Conservation (phyloP, 2,329 filamentous ascomycete genomes). For the Colletotrichum aenigma region DNA sequence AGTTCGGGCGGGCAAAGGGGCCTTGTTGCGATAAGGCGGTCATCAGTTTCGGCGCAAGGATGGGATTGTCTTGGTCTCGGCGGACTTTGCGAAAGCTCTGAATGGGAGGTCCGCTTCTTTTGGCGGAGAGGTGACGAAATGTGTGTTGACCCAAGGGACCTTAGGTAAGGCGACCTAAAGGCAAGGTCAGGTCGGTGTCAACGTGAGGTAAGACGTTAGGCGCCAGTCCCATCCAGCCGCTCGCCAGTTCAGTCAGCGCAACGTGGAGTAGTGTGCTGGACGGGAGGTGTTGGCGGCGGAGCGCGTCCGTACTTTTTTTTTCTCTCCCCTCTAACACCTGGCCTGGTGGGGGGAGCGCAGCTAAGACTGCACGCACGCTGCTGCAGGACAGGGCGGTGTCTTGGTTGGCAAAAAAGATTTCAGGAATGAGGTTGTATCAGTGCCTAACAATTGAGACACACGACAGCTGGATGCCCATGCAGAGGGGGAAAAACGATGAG, state of each 20-base stretch:
- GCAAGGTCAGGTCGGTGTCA: not conserved
- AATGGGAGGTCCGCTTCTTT: slow-evolving; percentile 17
- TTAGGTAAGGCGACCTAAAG: slow-evolving; percentile 10
- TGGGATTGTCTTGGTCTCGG: slow-evolving; percentile 13
- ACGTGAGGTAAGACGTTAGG: not conserved
- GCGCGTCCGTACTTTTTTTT: slow-evolving; percentile 1
- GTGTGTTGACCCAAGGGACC: not conserved
- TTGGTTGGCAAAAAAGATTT: not conserved
- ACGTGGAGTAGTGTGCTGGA: not conserved
- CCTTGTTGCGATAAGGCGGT: slow-evolving; percentile 15
- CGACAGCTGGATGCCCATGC: not conserved
- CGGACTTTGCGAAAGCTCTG: slow-evolving; percentile 13
- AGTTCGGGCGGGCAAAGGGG: slow-evolving; percentile 10
- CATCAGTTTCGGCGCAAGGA: slow-evolving; percentile 16
- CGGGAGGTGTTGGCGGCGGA: not conserved
- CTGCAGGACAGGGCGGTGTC: not conserved
- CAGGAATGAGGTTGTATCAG: not conserved
- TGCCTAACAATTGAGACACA: slow-evolving; percentile 1
- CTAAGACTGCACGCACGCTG: not conserved
- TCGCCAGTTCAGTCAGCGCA: not conserved
- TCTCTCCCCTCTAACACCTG: not conserved
- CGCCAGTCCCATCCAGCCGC: not conserved
- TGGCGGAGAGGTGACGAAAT: slow-evolving; percentile 2
- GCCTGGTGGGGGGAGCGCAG: not conserved
- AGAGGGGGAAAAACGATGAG: not conserved